phyloP scores from a whole-genome alignment of 2,329 filamentous ascomycete species.

The Capronia epimyces region DNA sequence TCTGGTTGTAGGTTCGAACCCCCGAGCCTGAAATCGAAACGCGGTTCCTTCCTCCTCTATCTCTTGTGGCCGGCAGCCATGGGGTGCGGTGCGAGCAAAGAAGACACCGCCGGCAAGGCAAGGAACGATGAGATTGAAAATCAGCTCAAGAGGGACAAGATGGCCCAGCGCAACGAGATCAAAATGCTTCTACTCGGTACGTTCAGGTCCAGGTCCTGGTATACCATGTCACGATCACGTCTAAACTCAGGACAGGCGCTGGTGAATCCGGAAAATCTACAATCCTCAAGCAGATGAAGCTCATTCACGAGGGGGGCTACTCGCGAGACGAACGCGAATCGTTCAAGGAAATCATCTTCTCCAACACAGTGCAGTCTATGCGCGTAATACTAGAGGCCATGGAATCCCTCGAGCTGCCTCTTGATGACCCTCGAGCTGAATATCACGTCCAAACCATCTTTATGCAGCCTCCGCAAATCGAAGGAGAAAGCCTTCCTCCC shows the following conservation, averaged over 20 bases:
- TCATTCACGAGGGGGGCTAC: slow-evolving; percentile 98
- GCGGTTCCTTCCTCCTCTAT: background rate
- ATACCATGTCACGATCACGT: slow-evolving; percentile 29
- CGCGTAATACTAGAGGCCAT: slow-evolving; percentile 65
- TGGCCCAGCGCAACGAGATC: slow-evolving; percentile 99
- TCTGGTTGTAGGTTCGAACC: background rate
- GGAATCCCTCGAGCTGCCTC: slow-evolving; percentile 67
- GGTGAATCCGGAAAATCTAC: slow-evolving; percentile 97
- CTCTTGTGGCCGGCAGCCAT: slow-evolving; percentile 61
- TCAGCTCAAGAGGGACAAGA: slow-evolving; percentile 95
- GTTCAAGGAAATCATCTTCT: slow-evolving; percentile 68
- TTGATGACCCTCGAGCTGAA: slow-evolving; percentile 87
- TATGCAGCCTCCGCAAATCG: slow-evolving; percentile 96
- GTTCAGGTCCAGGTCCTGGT: slow-evolving; percentile 43
- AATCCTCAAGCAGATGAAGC: slow-evolving; percentile 96
- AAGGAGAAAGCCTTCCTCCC: slow-evolving; percentile 87
- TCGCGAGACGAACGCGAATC: slow-evolving; percentile 77
- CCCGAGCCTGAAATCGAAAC: background rate
- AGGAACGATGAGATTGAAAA: slow-evolving; percentile 99
- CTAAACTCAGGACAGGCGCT: slow-evolving; percentile 58
- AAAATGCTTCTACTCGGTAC: slow-evolving; percentile 98
- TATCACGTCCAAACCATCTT: slow-evolving; percentile 98
- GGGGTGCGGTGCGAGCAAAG: slow-evolving; percentile 99
- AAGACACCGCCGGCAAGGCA: slow-evolving; percentile 99
- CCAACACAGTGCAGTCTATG: slow-evolving; percentile 66